These are phyloP conservation scores for Starmerella lactis-condensi DNA, from an alignment of 805 yeast species.

Conservation along the genomic window DNA sequence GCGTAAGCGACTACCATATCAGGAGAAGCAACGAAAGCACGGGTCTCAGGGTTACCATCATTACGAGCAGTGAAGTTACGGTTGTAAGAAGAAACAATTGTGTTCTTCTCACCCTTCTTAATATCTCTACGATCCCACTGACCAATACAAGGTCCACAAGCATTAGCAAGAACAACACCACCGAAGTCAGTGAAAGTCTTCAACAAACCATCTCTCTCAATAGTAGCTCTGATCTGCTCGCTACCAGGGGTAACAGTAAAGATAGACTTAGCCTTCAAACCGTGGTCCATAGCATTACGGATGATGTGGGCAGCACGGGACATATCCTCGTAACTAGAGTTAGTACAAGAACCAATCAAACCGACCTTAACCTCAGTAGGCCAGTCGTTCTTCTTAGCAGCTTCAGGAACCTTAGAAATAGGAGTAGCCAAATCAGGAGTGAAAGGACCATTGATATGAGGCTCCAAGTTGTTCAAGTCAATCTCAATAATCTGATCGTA, in stretches of 20 bases:
- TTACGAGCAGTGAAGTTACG: constrained; percentile 96
- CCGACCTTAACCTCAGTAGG: constrained; percentile 86
- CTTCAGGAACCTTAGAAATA: constrained; percentile 65
- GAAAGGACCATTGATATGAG: constrained; percentile 94
- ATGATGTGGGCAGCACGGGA: constrained; percentile 87
- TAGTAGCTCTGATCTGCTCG: constrained; percentile 95
- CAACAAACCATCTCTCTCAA: constrained; percentile 87
- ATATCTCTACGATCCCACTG: constrained; percentile 95
- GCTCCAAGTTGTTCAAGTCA: constrained; percentile 76
- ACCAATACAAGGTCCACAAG: constrained; percentile 99
- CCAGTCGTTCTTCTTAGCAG: constrained; percentile 75
- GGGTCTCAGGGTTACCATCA: constrained; percentile 94
- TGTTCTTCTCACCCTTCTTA: constrained; percentile 86
- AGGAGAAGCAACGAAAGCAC: constrained; percentile 93
- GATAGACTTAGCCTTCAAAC: constrained; percentile 77
- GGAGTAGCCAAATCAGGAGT: constrained; percentile 97
- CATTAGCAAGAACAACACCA: constrained; percentile 87
- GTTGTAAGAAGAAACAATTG: constrained; percentile 93
- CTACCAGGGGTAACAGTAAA: constrained; percentile 96
- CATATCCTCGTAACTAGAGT: constrained; percentile 97
- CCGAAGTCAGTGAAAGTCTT: constrained; percentile 78
- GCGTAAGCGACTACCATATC: constrained; percentile 91
- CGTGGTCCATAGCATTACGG: constrained; percentile 75
- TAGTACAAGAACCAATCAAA: constrained; percentile 95
- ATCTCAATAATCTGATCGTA: constrained; percentile 87